Percentiles rank a stretch among this genome's conserved stretches.
phyloP scores from a whole-genome alignment of 257 asterid species.

The Ophiorrhiza pumila region DNA sequence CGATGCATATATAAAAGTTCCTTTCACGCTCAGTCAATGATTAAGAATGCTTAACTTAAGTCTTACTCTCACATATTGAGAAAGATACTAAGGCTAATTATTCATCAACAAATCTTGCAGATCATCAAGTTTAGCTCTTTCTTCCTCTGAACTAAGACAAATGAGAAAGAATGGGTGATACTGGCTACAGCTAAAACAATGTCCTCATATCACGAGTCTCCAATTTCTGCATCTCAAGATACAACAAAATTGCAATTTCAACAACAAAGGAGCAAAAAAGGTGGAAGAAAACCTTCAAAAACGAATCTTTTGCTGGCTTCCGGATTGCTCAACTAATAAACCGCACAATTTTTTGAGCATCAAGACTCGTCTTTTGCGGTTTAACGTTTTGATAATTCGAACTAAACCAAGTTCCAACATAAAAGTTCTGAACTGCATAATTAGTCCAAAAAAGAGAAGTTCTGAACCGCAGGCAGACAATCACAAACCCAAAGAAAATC shows the following conservation, averaged over 20 bases:
- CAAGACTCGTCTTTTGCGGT: neutral
- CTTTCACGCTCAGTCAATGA: neutral
- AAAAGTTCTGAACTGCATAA: too few species aligned
- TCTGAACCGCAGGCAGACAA: neutral
- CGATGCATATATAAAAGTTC: neutral
- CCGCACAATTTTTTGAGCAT: neutral
- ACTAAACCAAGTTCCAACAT: neutral
- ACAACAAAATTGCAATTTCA: neutral
- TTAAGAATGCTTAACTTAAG: neutral
- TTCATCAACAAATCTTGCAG: neutral
- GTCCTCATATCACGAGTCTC: neutral
- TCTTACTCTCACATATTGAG: neutral
- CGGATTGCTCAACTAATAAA: neutral
- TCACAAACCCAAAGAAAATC: neutral
- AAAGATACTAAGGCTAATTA: neutral
- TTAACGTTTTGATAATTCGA: too few species aligned
- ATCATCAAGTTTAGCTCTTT: neutral
- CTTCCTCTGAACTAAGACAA: too few species aligned
- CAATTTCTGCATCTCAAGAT: neutral
- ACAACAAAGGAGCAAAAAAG: neutral
- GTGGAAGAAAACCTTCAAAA: neutral
- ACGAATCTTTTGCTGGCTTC: neutral
- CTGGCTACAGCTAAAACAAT: neutral
- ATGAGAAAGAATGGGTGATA: neutral
- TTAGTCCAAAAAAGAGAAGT: too few species aligned